Percentiles rank a stretch among this genome's conserved stretches.
Conservation (phyloP, 2,329 filamentous ascomycete genomes). For the Fusarium gaditjirri region DNA sequence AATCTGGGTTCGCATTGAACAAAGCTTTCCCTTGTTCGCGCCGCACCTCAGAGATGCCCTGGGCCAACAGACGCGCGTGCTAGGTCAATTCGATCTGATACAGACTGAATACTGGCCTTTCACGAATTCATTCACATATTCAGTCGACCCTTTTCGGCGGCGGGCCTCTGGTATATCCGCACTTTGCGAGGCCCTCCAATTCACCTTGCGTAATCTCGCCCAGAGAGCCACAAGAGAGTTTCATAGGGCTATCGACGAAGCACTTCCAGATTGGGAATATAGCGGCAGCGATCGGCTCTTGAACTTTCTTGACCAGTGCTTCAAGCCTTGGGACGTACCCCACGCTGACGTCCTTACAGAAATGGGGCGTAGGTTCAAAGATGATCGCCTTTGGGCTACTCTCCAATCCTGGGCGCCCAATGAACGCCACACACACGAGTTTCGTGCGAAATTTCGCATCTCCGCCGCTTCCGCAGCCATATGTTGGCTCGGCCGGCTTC, state of each 20-base stretch:
- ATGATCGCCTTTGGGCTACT: background rate
- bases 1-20: background rate
- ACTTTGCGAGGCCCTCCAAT: background rate
- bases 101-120: rapidly evolving
- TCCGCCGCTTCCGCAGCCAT: background rate
- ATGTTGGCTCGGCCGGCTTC: background rate
- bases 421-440: rapidly evolving
- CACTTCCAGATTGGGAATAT: background rate
- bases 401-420: rapidly evolving
- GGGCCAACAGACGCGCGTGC: rapidly evolving
- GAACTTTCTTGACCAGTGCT: background rate
- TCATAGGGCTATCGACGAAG: rapidly evolving
- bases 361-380: background rate
- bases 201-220: background rate
- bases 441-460: background rate
- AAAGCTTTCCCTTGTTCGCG: background rate
- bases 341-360: rapidly evolving
- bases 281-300: rapidly evolving
- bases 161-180: rapidly evolving
- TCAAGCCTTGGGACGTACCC: background rate
- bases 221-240: rapidly evolving
- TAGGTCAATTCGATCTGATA: rapidly evolving
- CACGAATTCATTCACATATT: rapidly evolving
- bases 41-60: background rate
- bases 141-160: rapidly evolving